phyloP scores from a whole-genome alignment of 306 rosid genomes.

The Ormosia emarginata region DNA sequence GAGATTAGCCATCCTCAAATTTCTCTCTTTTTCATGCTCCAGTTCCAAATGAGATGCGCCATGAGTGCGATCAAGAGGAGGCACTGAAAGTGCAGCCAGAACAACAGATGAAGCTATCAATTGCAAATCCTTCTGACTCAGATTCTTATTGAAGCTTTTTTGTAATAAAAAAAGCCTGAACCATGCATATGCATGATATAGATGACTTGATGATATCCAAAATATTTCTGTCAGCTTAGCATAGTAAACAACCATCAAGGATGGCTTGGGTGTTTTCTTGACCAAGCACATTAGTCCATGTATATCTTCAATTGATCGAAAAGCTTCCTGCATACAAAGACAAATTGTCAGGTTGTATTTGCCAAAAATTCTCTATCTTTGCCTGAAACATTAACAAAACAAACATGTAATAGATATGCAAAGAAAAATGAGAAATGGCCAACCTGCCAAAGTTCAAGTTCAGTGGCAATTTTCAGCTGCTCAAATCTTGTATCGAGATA shows the following conservation, averaged over 20 bases:
- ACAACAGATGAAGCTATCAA: slow-evolving; percentile 96
- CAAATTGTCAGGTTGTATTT: background rate
- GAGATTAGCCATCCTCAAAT: slow-evolving; percentile 85
- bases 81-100: slow-evolving; percentile 86
- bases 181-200: slow-evolving; percentile 97
- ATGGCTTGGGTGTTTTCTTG: slow-evolving; percentile 90
- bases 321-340: slow-evolving; percentile 76
- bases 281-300: slow-evolving; percentile 97
- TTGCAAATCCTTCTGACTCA: slow-evolving; percentile 96
- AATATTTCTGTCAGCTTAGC: slow-evolving; percentile 89
- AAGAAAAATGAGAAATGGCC: background rate
- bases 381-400: background rate
- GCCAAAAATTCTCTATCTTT: background rate
- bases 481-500: slow-evolving; percentile 96
- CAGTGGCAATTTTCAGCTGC: slow-evolving; percentile 95
- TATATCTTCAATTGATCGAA: slow-evolving; percentile 91
- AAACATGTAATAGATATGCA: background rate
- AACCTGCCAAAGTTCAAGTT: slow-evolving; percentile 98
- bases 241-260: slow-evolving; percentile 95
- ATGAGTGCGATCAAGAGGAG: slow-evolving; percentile 69
- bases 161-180: slow-evolving; percentile 85
- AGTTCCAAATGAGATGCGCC: slow-evolving; percentile 83
- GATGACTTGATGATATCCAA: slow-evolving; percentile 85
- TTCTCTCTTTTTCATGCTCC: slow-evolving; percentile 89
- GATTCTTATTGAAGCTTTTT: slow-evolving; percentile 88